A percentile compares a stretch with the other conserved stretches of the same genome.
Evolutionary conservation across 2,329 filamentous ascomycete genomes (phyloP).

Genomic region (Penicillium frequentans): DNA sequence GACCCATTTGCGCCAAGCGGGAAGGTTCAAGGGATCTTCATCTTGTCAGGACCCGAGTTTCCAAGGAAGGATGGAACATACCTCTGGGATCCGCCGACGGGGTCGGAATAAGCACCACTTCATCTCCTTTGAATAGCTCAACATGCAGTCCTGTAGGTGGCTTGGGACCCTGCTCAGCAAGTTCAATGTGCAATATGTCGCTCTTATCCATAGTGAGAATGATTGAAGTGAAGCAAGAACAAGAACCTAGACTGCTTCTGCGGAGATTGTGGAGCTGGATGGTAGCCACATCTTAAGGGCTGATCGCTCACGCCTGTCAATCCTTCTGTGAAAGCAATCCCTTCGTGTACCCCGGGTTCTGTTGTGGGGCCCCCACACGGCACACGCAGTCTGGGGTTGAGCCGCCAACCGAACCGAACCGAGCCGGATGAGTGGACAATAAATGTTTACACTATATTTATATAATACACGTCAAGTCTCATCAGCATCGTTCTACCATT

Average conservation of each 20-base stretch:
- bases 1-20: slow-evolving; percentile 10
- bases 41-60: background rate
- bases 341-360: background rate
- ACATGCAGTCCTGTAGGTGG: slow-evolving; percentile 1
- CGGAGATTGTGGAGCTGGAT: background rate
- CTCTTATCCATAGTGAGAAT: slow-evolving; percentile 8
- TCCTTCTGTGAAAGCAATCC: background rate
- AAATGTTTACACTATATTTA: background rate
- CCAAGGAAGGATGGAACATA: background rate
- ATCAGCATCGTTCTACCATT: background rate
- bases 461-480: background rate
- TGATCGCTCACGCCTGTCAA: background rate
- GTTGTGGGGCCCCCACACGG: background rate
- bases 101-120: slow-evolving; percentile 11
- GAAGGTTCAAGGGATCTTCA: slow-evolving; percentile 16
- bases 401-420: slow-evolving; percentile 12
- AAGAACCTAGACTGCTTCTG: background rate
- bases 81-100: slow-evolving; percentile 12
- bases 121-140: slow-evolving; percentile 3
- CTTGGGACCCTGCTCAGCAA: background rate
- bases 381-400: slow-evolving; percentile 2
- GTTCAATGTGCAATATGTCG: slow-evolving; percentile 8
- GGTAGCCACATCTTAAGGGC: background rate
- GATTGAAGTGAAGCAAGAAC: background rate
- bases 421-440: slow-evolving; percentile 1